phyloP scores from a whole-genome alignment of 1,139 yeast species.

The Candida anutae region DNA sequence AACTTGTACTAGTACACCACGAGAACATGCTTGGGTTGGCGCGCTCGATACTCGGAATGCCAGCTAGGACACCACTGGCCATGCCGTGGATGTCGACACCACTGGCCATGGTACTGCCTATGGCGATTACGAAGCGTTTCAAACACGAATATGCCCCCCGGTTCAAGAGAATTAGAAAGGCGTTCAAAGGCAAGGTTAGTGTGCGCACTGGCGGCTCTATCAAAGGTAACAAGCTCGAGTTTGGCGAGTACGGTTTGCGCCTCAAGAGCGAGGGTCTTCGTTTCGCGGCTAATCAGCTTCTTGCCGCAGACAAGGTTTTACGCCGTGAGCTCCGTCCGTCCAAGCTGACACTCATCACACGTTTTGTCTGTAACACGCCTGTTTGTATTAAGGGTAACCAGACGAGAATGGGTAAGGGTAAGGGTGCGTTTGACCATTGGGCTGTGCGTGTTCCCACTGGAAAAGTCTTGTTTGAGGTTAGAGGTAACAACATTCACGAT shows the following conservation, averaged over 20 bases:
- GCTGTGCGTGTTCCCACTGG: conserved; percentile 96
- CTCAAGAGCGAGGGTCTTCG: conserved; percentile 81
- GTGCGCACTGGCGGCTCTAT: conserved; percentile 93
- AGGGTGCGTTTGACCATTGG: conserved; percentile 97
- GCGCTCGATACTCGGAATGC: too few species aligned
- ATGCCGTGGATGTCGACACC: too few species aligned
- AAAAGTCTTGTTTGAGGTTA: conserved; percentile 79
- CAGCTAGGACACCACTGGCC: too few species aligned
- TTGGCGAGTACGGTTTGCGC: conserved; percentile 83
- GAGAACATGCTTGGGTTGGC: background rate
- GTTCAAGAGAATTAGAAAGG: conserved; percentile 63
- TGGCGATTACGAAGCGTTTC: conserved; percentile 34
- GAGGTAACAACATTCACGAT: conserved; percentile 67
- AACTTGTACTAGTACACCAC: too few species aligned
- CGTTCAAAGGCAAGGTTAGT: conserved; percentile 90
- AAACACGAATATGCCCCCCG: conserved; percentile 89
- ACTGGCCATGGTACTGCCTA: too few species aligned
- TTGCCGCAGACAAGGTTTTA: conserved; percentile 84
- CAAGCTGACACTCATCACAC: conserved; percentile 64
- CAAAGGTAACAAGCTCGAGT: conserved; percentile 75
- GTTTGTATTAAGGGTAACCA: conserved; percentile 97
- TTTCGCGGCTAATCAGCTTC: conserved; percentile 80
- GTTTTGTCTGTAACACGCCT: conserved; percentile 79
- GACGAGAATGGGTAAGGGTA: conserved; percentile 99
- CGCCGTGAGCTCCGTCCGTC: conserved; percentile 74